Conservation (phyloP, 2,329 filamentous ascomycete species). For the Penicillium brevicompactum region DNA sequence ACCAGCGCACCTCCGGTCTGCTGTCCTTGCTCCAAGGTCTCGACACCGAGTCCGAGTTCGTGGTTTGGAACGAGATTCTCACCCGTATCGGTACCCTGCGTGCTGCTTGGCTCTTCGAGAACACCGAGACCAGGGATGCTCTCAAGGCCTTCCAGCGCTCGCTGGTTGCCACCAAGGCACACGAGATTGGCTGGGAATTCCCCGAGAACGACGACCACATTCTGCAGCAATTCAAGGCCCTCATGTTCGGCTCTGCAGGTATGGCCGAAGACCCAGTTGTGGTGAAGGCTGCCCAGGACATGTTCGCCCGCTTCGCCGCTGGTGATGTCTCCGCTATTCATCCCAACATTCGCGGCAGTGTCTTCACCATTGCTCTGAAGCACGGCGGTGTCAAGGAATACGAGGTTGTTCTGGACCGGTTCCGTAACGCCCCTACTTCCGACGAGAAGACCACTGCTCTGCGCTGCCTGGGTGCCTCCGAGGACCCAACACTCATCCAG, state of each 20-base stretch:
- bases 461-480: slow-evolving; percentile 77
- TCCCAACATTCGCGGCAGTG: slow-evolving; percentile 84
- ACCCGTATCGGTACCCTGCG: slow-evolving; percentile 77
- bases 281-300: slow-evolving; percentile 78
- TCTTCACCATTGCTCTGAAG: slow-evolving; percentile 81
- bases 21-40: slow-evolving; percentile 85
- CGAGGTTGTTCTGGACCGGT: slow-evolving; percentile 73
- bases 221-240: slow-evolving; percentile 89
- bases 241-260: slow-evolving; percentile 85
- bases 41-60: slow-evolving; percentile 77
- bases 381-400: slow-evolving; percentile 88
- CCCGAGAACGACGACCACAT: slow-evolving; percentile 83
- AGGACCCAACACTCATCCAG: slow-evolving; percentile 77
- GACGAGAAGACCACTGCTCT: slow-evolving; percentile 93
- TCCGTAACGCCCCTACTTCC: slow-evolving; percentile 71
- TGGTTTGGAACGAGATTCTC: slow-evolving; percentile 93
- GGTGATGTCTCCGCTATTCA: slow-evolving; percentile 83
- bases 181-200: slow-evolving; percentile 87
- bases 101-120: slow-evolving; percentile 86
- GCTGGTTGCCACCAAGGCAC: slow-evolving; percentile 75
- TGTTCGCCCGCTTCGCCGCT: slow-evolving; percentile 81
- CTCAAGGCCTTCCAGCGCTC: slow-evolving; percentile 82
- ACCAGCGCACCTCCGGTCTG: slow-evolving; percentile 89
- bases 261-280: slow-evolving; percentile 77
- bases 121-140: slow-evolving; percentile 68